Evolutionary conservation across 257 asterid genomes (phyloP).

Genomic region (Solanum clarkiae): DNA sequence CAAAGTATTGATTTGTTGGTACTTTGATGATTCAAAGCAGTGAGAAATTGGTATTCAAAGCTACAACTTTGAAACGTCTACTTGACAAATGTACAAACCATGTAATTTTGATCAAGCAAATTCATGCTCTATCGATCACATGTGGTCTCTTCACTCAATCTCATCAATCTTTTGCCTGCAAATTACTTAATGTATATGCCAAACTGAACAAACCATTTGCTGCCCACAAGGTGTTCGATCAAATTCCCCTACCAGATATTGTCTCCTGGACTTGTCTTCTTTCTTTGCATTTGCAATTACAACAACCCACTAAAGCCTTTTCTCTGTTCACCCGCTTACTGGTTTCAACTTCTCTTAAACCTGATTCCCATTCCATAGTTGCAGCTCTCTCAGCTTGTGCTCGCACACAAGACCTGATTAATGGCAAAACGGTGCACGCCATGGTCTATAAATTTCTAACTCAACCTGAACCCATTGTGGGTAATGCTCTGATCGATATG

Average conservation of each 20-base stretch:
- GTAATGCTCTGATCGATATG: slow-evolving; percentile 61
- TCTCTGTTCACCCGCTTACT: slow-evolving; percentile 24
- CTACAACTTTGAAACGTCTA: slow-evolving; percentile 13
- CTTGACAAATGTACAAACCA: slow-evolving; percentile 21
- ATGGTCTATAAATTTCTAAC: slow-evolving; percentile 40
- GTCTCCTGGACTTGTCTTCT: slow-evolving; percentile 58
- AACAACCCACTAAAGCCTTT: slow-evolving; percentile 39
- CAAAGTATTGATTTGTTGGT: not conserved
- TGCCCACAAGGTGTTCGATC: slow-evolving; percentile 38
- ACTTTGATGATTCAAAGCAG: not conserved
- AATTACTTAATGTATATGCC: slow-evolving; percentile 29
- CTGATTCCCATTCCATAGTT: slow-evolving; percentile 51
- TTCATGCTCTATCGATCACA: slow-evolving; percentile 30
- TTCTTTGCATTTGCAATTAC: slow-evolving; percentile 36
- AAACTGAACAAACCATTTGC: slow-evolving; percentile 24
- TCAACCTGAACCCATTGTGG: slow-evolving; percentile 32
- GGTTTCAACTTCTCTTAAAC: slow-evolving; percentile 19
- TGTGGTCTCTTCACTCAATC: slow-evolving; percentile 18
- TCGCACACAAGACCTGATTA: slow-evolving; percentile 26
- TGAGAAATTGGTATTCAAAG: not conserved
- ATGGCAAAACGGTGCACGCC: slow-evolving; percentile 45
- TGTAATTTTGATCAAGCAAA: slow-evolving; percentile 31
- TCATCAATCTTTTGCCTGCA: slow-evolving; percentile 30
- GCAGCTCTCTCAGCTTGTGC: slow-evolving; percentile 67
- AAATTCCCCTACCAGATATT: slow-evolving; percentile 41